Evolutionary conservation across 345 rosid species (phyloP).

Genomic region (Citrus maxima): DNA sequence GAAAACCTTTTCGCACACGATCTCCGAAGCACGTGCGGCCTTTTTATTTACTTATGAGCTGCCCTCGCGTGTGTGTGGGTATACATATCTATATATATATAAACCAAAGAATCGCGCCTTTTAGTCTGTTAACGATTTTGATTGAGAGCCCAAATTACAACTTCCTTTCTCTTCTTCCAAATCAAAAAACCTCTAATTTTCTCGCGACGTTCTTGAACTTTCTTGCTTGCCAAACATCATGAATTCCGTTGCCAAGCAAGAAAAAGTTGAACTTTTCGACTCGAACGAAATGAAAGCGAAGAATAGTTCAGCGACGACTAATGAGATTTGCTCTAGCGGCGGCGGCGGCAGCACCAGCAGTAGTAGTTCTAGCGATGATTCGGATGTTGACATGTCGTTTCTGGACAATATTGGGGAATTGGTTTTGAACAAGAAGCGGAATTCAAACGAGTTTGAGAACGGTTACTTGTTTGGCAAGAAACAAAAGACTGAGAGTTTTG

Average conservation of each 20-base stretch:
- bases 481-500: conserved; percentile 1
- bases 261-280: not conserved
- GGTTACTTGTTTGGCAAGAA: conserved; percentile 24
- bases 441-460: not conserved
- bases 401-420: not conserved
- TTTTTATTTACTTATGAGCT: no score
- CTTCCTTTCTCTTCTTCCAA: not conserved
- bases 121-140: not conserved
- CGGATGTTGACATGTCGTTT: not conserved
- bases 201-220: not conserved
- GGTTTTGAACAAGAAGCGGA: not conserved
- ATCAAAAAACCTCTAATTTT: no score
- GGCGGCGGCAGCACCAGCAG: not conserved
- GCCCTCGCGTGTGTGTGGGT: no score
- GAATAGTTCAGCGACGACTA: not conserved
- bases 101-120: not conserved
- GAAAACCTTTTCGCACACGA: not conserved
- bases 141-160: not conserved
- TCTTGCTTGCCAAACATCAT: conserved; percentile 1
- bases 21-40: not conserved
- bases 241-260: not conserved
- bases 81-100: not conserved
- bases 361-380: not conserved
- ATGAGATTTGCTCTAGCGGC: not conserved
- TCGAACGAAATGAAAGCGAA: not conserved